Evolutionary conservation across 2,329 filamentous ascomycete genomes (phyloP).

Genomic region (Ceratocystis diversiconidia): DNA sequence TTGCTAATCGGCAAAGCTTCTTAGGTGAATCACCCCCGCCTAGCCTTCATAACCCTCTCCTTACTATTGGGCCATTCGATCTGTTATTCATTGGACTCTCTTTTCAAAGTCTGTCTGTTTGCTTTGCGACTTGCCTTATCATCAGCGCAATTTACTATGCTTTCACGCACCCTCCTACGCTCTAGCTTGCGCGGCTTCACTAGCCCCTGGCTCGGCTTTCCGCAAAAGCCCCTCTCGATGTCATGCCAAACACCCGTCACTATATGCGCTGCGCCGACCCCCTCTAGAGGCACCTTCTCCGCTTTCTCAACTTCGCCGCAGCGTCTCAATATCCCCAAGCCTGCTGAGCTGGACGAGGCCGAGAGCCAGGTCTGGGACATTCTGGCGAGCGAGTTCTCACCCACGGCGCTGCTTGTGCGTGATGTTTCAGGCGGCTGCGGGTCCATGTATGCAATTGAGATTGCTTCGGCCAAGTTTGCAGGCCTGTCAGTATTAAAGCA

Average conservation of each 20-base stretch:
- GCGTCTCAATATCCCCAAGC: conserved; percentile 29
- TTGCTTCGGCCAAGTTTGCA: conserved; percentile 55
- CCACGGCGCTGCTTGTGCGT: conserved; percentile 47
- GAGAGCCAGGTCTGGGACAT: conserved; percentile 46
- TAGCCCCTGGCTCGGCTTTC: background rate
- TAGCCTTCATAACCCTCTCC: background rate
- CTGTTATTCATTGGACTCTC: no score
- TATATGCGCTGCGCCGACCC: conserved; percentile 12
- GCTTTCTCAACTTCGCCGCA: conserved; percentile 23
- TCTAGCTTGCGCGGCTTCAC: background rate
- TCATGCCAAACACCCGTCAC: conserved; percentile 2
- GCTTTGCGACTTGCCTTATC: background rate
- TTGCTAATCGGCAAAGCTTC: no score
- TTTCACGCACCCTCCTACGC: background rate
- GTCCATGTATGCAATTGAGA: conserved; percentile 75
- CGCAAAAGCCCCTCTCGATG: background rate
- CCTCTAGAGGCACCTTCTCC: conserved; percentile 6
- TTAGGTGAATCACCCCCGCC: no score
- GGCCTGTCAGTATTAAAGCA: conserved; percentile 64
- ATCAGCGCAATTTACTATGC: background rate
- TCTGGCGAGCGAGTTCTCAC: conserved; percentile 35
- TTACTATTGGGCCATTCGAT: background rate
- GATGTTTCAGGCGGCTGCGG: conserved; percentile 76
- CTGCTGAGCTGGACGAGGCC: conserved; percentile 38
- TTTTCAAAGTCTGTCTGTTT: background rate